phyloP scores from a whole-genome alignment of 305 asterid genomes.

The Fraxinus paxiana region DNA sequence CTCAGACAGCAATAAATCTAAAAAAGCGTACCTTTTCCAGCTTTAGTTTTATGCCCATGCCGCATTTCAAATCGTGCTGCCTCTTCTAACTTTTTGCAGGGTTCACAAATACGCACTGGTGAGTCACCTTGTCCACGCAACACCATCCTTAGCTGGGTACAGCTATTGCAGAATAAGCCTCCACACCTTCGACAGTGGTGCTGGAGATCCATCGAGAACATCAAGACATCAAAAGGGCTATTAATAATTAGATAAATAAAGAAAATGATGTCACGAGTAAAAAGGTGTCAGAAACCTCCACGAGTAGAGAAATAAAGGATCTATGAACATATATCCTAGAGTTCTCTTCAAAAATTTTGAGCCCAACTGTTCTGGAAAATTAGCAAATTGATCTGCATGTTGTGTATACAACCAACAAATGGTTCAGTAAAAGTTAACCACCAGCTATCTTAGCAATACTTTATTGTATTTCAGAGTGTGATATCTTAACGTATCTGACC shows the following conservation, averaged over 20 bases:
- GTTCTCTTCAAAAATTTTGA: not conserved
- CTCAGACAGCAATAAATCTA: slow-evolving; percentile 14
- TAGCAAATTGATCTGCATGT: not conserved
- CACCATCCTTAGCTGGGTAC: slow-evolving; percentile 84
- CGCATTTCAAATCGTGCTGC: slow-evolving; percentile 91
- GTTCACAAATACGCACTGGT: slow-evolving; percentile 89
- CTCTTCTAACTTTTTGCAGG: slow-evolving; percentile 89
- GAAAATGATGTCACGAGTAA: not conserved
- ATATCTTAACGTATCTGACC: not conserved
- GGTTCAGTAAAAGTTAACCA: not conserved
- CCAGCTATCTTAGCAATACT: not conserved
- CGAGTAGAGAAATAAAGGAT: not conserved
- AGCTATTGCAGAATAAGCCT: slow-evolving; percentile 78
- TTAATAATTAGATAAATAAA: not conserved
- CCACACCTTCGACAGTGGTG: slow-evolving; percentile 99
- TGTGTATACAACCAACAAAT: not conserved
- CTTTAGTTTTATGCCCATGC: slow-evolving; percentile 64
- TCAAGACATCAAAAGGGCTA: slow-evolving; percentile 26
- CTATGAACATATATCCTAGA: not conserved
- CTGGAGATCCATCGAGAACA: slow-evolving; percentile 47
- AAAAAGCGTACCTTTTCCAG: slow-evolving; percentile 53
- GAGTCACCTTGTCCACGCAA: slow-evolving; percentile 98
- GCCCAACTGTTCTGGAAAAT: not conserved
- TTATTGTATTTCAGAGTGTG: not conserved
- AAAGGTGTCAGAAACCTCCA: not conserved